Conservation (phyloP, 179 eudicot genomes). For the Beta corolliflora region DNA sequence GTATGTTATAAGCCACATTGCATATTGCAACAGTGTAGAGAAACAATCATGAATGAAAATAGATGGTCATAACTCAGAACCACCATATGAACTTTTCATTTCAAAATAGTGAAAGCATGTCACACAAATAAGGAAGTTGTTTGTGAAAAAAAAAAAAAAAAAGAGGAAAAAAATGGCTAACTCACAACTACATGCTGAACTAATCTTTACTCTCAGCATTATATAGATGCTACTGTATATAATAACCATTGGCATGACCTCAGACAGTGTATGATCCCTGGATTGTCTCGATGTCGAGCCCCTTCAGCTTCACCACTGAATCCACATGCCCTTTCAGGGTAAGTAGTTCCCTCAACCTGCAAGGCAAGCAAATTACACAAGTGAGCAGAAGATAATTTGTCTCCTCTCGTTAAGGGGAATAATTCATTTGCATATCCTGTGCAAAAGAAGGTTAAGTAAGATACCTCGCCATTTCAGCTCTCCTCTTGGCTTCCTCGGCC, state of each 20-base stretch:
- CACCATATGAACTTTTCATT: slow-evolving; percentile 33
- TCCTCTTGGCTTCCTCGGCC: slow-evolving; percentile 94
- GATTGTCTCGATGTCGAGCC: slow-evolving; percentile 81
- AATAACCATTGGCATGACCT: not conserved
- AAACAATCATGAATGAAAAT: not conserved
- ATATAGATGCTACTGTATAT: slow-evolving; percentile 25
- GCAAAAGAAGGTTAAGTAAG: not conserved
- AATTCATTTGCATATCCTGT: not conserved
- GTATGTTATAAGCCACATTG: no score
- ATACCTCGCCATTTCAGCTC: slow-evolving; percentile 97
- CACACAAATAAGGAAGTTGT: slow-evolving; percentile 25
- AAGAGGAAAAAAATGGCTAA: slow-evolving; percentile 17
- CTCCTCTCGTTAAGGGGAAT: not conserved
- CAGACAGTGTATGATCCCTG: slow-evolving; percentile 83
- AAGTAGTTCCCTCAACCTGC: slow-evolving; percentile 70
- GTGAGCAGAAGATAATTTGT: slow-evolving; percentile 3
- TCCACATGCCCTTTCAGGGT: slow-evolving; percentile 89
- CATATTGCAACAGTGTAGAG: not conserved
- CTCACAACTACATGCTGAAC: slow-evolving; percentile 36
- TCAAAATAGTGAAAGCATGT: slow-evolving; percentile 29
- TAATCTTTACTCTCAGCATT: slow-evolving; percentile 39
- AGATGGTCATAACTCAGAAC: slow-evolving; percentile 11
- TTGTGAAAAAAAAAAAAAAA: not conserved
- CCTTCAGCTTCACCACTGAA: slow-evolving; percentile 81
- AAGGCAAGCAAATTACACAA: slow-evolving; percentile 1